Evolutionary conservation across 345 rosid genomes (phyloP).

Genomic region (Brassica rapa): DNA sequence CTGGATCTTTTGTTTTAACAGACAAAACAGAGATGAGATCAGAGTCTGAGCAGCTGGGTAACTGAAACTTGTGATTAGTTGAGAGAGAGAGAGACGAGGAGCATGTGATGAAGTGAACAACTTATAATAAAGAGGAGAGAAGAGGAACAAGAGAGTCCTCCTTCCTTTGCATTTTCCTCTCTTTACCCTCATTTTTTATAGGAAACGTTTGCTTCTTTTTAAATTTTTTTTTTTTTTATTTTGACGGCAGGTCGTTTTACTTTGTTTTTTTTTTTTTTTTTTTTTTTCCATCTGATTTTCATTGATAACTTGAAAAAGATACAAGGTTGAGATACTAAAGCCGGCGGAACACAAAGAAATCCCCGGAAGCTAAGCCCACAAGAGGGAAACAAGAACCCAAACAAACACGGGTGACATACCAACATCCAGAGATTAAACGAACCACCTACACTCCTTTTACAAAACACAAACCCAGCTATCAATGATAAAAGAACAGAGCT

Average conservation of each 20-base stretch:
- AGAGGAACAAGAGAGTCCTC: slow-evolving; percentile 27
- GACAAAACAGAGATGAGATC: slow-evolving; percentile 34
- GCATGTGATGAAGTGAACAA: slow-evolving; percentile 42
- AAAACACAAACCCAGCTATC: too few relatives aligned
- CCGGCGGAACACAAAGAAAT: too few relatives aligned
- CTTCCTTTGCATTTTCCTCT: slow-evolving; percentile 32
- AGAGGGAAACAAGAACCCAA: too few relatives aligned
- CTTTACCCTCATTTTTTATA: not conserved
- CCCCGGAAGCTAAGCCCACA: too few relatives aligned
- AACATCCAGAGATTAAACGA: too few relatives aligned
- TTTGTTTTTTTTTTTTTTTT: too few relatives aligned
- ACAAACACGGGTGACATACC: too few relatives aligned
- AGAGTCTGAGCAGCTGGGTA: slow-evolving; percentile 35
- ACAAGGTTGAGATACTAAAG: too few relatives aligned
- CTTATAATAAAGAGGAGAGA: slow-evolving; percentile 38
- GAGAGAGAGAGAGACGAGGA: slow-evolving; percentile 27
- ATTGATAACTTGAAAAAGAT: too few relatives aligned
- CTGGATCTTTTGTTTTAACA: slow-evolving; percentile 36
- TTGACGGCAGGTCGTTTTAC: slow-evolving; percentile 5
- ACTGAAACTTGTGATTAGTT: slow-evolving; percentile 32
- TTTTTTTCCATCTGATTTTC: too few relatives aligned
- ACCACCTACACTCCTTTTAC: too few relatives aligned
- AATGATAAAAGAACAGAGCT: too few relatives aligned
- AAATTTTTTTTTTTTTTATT: not conserved
- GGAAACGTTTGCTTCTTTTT: not conserved